Evolutionary conservation across 345 rosid species (phyloP).

Genomic region (Geranium brycei): DNA sequence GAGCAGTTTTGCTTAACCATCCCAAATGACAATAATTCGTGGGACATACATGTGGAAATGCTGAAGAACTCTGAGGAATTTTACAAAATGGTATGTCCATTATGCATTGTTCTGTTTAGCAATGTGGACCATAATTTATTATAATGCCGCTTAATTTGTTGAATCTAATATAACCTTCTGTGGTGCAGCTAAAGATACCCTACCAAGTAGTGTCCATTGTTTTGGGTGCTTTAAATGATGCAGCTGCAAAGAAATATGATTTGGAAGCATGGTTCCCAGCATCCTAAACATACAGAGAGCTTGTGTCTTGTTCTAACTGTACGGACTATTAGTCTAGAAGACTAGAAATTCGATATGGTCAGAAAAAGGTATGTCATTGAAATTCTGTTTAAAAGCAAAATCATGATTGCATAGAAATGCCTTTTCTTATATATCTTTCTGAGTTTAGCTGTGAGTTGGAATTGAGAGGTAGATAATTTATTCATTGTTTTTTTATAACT

Average conservation of each 20-base stretch:
- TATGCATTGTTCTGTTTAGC: background rate
- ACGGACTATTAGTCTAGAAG: constrained; percentile 82
- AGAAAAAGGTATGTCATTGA: constrained; percentile 52
- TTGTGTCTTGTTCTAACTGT: constrained; percentile 88
- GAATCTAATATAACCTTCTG: constrained; percentile 1
- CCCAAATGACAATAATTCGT: constrained; percentile 73
- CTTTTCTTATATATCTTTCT: too few species aligned
- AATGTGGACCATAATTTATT: background rate
- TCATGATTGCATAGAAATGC: too few species aligned
- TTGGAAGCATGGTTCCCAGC: constrained; percentile 19
- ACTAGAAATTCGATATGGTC: constrained; percentile 81
- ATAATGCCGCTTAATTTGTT: background rate
- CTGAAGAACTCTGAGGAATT: constrained; percentile 78
- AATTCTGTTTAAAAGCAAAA: background rate
- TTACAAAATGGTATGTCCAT: constrained; percentile 47
- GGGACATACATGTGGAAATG: constrained; percentile 94
- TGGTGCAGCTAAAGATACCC: constrained; percentile 64
- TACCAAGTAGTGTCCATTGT: constrained; percentile 75
- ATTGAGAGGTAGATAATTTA: too few species aligned
- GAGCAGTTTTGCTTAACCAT: constrained; percentile 89
- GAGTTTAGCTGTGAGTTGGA: too few species aligned
- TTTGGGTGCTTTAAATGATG: constrained; percentile 82
- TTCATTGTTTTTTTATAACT: too few species aligned
- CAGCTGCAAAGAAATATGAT: constrained; percentile 94
- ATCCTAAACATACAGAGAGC: constrained; percentile 74